Evolutionary conservation across 139 green algal species (phyloP).

Genomic region (Chlamydomonas applanata): DNA sequence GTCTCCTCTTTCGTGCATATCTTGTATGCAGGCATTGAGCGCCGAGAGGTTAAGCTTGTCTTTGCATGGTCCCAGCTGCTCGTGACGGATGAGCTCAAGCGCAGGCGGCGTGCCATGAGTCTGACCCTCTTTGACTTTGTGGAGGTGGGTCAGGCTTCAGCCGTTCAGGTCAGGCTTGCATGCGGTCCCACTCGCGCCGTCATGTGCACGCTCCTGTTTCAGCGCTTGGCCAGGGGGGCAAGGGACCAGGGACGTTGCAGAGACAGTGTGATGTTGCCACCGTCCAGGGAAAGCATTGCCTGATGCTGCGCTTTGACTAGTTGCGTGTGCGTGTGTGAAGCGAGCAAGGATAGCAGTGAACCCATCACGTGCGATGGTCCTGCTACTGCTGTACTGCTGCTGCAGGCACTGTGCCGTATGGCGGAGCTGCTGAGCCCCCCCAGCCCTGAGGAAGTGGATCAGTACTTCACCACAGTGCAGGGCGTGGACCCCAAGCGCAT

Average conservation of each 20-base stretch:
- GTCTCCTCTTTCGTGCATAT: too few relatives aligned
- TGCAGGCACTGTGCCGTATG: constrained; percentile 1
- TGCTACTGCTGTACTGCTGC: constrained; percentile 5
- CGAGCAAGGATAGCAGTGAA: too few relatives aligned
- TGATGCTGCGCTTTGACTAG: too few relatives aligned
- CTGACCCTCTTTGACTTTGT: constrained; percentile 51
- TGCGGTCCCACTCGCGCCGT: too few relatives aligned
- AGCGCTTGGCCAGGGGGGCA: too few relatives aligned
- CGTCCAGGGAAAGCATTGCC: too few relatives aligned
- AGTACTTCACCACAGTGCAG: not conserved
- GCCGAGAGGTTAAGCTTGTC: constrained; percentile 36
- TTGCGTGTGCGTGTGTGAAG: too few relatives aligned
- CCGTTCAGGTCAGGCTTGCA: too few relatives aligned
- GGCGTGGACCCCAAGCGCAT: not conserved
- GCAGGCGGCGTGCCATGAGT: constrained; percentile 9
- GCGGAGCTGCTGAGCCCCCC: not conserved
- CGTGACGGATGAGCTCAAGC: constrained; percentile 41
- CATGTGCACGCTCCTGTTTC: too few relatives aligned
- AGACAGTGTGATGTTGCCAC: too few relatives aligned
- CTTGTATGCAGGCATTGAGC: constrained; percentile 14
- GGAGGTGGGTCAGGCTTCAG: constrained; percentile 27
- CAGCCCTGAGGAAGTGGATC: not conserved
- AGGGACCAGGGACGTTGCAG: too few relatives aligned
- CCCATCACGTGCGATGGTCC: too few relatives aligned
- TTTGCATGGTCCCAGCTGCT: constrained; percentile 34